Evolutionary conservation across 306 rosid species (phyloP).

Genomic region (Arachis stenosperma): DNA sequence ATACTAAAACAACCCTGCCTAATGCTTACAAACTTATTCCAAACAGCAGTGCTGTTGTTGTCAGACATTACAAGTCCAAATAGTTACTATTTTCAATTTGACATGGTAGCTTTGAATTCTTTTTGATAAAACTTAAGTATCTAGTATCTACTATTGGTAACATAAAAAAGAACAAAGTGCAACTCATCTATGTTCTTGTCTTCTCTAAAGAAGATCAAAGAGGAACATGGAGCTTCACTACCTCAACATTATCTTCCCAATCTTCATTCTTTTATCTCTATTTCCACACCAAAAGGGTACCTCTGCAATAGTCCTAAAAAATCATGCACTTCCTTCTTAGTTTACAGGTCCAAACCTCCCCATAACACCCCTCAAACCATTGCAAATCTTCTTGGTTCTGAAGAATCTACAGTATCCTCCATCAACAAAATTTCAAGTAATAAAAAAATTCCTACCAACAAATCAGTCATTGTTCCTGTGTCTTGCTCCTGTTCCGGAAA

Average conservation of each 20-base stretch:
- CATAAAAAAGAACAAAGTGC: slow-evolving; percentile 18
- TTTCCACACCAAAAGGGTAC: slow-evolving; percentile 51
- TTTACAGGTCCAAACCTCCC: slow-evolving; percentile 46
- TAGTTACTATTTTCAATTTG: background rate
- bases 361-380: slow-evolving; percentile 46
- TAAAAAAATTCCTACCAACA: slow-evolving; percentile 42
- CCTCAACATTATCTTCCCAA: slow-evolving; percentile 27
- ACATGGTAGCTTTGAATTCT: background rate
- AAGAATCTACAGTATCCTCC: slow-evolving; percentile 52
- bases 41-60: too few species aligned
- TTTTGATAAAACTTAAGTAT: too few species aligned
- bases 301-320: slow-evolving; percentile 45
- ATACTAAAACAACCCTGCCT: background rate
- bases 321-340: slow-evolving; percentile 56
- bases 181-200: slow-evolving; percentile 27
- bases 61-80: background rate
- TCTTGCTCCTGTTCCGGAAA: slow-evolving; percentile 59
- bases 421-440: slow-evolving; percentile 45
- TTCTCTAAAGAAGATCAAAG: background rate
- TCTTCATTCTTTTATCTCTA: slow-evolving; percentile 27
- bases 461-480: slow-evolving; percentile 50
- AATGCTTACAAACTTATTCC: background rate
- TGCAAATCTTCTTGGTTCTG: slow-evolving; percentile 55
- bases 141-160: background rate
- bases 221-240: slow-evolving; percentile 39